These are phyloP conservation scores for Cucumis cinereus DNA, from an alignment of 306 rosid genomes.

Conservation along the genomic window DNA sequence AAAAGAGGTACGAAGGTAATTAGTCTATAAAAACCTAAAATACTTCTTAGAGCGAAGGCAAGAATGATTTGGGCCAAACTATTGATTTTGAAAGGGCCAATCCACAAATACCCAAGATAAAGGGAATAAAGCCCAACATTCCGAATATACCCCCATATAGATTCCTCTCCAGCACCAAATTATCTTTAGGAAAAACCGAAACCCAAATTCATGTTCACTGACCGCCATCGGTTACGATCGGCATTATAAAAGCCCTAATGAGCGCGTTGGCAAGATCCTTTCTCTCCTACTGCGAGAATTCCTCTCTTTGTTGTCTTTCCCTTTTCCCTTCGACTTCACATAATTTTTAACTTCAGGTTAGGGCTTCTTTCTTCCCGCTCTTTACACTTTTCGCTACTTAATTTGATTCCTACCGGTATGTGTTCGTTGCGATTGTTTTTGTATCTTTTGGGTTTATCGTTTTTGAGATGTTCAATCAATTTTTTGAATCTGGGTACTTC, in stretches of 20 bases:
- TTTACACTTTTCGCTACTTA: not conserved
- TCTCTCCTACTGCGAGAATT: not conserved
- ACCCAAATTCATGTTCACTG: not conserved
- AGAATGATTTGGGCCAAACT: not conserved
- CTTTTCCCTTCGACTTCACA: constrained; percentile 3
- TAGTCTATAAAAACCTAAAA: no score
- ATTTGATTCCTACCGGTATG: not conserved
- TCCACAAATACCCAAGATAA: not conserved
- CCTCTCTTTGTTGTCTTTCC: not conserved
- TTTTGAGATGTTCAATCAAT: not conserved
- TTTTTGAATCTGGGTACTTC: not conserved
- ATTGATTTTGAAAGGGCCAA: not conserved
- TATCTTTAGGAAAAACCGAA: not conserved
- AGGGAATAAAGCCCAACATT: not conserved
- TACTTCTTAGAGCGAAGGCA: no score
- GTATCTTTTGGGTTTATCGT: not conserved
- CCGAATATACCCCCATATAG: not conserved
- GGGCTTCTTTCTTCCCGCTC: constrained; percentile 1
- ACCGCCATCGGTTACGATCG: not conserved
- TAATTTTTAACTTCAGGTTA: not conserved
- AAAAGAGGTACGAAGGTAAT: no score
- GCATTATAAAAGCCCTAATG: not conserved
- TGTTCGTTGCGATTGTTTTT: not conserved
- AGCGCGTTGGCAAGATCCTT: not conserved
- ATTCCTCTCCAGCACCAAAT: not conserved